Evolutionary conservation across 1,284 basidiomycete species (phyloP).

Genomic region (Boletellus sp.): DNA sequence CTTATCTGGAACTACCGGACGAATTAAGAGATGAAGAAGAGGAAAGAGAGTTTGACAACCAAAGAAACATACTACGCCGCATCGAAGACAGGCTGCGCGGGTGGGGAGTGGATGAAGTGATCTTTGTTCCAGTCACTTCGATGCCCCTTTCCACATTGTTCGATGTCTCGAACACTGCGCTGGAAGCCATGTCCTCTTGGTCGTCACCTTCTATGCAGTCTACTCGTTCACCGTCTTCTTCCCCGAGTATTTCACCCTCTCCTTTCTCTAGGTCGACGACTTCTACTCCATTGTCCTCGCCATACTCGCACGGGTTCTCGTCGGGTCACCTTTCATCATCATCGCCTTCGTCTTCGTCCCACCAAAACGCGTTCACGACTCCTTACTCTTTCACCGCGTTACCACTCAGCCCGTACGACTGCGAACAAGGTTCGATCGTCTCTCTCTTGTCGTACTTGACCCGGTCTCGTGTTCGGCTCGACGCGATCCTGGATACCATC

Average conservation of each 20-base stretch:
- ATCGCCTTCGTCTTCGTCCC: conserved; percentile 25
- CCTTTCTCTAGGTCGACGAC: conserved; percentile 31
- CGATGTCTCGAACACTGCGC: conserved; percentile 24
- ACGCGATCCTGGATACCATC: conserved; percentile 77
- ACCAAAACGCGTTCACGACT: conserved; percentile 22
- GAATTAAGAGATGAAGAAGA: conserved; percentile 33
- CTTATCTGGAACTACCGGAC: conserved; percentile 22
- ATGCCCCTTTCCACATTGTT: conserved; percentile 26
- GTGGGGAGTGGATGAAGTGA: conserved; percentile 67
- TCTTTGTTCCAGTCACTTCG: conserved; percentile 42
- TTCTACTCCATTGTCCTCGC: conserved; percentile 35
- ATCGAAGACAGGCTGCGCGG: conserved; percentile 53
- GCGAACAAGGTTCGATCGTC: conserved; percentile 40
- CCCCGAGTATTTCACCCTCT: conserved; percentile 32
- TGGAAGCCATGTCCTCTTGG: conserved; percentile 19
- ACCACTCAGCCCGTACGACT: conserved; percentile 28
- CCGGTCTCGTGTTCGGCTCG: conserved; percentile 51
- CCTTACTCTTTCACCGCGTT: conserved; percentile 31
- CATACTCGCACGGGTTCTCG: conserved; percentile 24
- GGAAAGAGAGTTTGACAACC: conserved; percentile 30
- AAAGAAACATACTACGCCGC: conserved; percentile 22
- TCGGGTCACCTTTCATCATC: conserved; percentile 25
- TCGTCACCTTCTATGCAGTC: conserved; percentile 29
- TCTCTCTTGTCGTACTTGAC: conserved; percentile 50
- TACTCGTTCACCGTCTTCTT: conserved; percentile 27